Percentiles rank a stretch among this genome's conserved stretches.
phyloP scores from a whole-genome alignment of 768 basidiomycete genomes.

The Rhodotorula graminis region DNA sequence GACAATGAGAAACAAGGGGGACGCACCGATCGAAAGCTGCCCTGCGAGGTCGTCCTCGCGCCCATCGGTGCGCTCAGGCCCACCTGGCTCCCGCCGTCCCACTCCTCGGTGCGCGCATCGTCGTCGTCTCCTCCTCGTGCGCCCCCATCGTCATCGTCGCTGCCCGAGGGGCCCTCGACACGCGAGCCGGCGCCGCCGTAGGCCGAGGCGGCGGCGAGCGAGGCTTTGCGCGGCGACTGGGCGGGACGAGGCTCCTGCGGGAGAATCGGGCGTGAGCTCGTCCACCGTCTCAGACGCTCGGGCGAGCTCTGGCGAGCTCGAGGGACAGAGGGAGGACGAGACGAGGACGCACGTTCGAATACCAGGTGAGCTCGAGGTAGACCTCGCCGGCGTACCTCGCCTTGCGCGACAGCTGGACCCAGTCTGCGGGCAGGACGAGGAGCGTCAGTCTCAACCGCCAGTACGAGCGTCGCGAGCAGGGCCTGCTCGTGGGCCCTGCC shows the following conservation, averaged over 20 bases:
- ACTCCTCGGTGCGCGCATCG: conserved; percentile 4
- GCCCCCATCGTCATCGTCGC: neutral
- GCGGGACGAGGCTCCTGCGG: conserved; percentile 18
- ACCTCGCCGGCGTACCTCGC: conserved; percentile 73
- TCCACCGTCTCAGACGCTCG: no score
- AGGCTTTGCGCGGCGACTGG: neutral
- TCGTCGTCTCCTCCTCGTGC: conserved; percentile 1
- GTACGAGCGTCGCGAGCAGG: no score
- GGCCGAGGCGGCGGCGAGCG: neutral
- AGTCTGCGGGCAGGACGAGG: conserved; percentile 59
- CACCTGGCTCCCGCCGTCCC: conserved; percentile 8
- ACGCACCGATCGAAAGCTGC: neutral
- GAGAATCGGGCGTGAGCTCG: neutral
- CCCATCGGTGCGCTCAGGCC: neutral
- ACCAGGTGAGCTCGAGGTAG: conserved; percentile 92
- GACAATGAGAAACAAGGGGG: neutral
- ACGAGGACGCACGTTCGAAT: conserved; percentile 50
- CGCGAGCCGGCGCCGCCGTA: conserved; percentile 30
- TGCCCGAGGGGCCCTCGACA: neutral
- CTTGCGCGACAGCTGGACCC: conserved; percentile 85
- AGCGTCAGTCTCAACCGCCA: neutral
- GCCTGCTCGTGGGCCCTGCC: no score
- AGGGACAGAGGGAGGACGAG: no score
- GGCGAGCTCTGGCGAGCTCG: no score
- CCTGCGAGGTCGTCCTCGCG: neutral